Evolutionary conservation across 257 asterid species (phyloP).

Genomic region (Solanum lycopersicoides): DNA sequence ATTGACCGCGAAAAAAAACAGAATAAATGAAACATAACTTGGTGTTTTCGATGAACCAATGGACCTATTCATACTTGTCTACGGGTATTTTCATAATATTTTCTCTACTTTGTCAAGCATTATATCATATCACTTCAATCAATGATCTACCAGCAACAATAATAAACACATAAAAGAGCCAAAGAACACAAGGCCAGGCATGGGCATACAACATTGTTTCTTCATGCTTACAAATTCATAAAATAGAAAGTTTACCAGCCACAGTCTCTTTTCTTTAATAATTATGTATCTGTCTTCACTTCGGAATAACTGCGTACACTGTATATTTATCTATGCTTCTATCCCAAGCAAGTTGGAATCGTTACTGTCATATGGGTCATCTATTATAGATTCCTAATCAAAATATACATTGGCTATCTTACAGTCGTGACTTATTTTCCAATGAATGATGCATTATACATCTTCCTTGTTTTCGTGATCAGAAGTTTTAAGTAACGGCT

Average conservation of each 20-base stretch:
- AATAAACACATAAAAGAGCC: neutral
- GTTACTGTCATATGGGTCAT: neutral
- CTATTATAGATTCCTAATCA: neutral
- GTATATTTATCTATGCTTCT: neutral
- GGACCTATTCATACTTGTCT: neutral
- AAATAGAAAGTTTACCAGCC: neutral
- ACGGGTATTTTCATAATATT: neutral
- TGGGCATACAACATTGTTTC: neutral
- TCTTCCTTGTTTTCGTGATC: conserved; percentile 15
- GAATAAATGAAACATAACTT: neutral
- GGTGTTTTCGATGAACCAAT: neutral
- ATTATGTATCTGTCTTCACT: neutral
- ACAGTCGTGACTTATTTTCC: neutral
- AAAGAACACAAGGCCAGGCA: neutral
- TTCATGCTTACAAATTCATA: neutral
- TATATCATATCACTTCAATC: neutral
- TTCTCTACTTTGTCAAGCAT: neutral
- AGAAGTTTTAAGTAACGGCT: conserved; percentile 40
- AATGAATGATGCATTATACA: conserved; percentile 16
- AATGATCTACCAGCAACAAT: neutral
- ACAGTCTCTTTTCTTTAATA: neutral
- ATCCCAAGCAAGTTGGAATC: neutral
- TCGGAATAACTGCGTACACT: neutral
- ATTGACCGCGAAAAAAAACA: neutral
- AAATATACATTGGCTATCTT: neutral